Conservation (phyloP, 192 early-diverging fungal genomes). For the Gaertneriomyces semiglobifer region DNA sequence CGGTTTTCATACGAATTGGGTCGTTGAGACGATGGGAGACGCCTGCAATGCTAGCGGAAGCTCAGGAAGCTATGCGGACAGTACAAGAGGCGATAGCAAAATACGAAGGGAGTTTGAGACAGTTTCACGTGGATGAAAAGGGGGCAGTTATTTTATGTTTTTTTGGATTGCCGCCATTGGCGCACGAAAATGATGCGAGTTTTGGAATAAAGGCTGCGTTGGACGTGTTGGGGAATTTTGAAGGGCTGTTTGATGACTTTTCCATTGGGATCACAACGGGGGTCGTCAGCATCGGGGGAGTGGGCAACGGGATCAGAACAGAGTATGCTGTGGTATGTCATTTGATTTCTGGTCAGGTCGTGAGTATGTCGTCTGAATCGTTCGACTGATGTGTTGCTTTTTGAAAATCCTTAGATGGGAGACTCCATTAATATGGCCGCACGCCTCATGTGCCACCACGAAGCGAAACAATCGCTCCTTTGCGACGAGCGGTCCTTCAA, state of each 20-base stretch:
- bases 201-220: constrained; percentile 45
- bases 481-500: constrained; percentile 54
- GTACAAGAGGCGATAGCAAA: constrained; percentile 40
- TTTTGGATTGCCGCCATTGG: constrained; percentile 52
- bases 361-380: background rate
- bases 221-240: constrained; percentile 40
- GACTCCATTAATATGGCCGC: constrained; percentile 61
- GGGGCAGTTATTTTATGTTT: constrained; percentile 49
- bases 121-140: constrained; percentile 58
- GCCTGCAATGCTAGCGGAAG: constrained; percentile 28
- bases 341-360: background rate
- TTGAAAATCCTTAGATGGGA: constrained; percentile 41
- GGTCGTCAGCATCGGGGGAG: constrained; percentile 51
- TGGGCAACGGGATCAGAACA: constrained; percentile 46
- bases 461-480: constrained; percentile 34
- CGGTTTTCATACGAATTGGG: constrained; percentile 50
- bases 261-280: constrained; percentile 56
- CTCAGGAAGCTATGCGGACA: constrained; percentile 45
- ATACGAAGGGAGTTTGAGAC: constrained; percentile 47
- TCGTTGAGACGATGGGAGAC: constrained; percentile 37
- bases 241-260: constrained; percentile 48
- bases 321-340: constrained; percentile 54
- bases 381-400: background rate
- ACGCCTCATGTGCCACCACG: constrained; percentile 43
- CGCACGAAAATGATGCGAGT: constrained; percentile 53